phyloP scores from a whole-genome alignment of 2,329 filamentous ascomycete genomes.

The Seiridium cupressi region DNA sequence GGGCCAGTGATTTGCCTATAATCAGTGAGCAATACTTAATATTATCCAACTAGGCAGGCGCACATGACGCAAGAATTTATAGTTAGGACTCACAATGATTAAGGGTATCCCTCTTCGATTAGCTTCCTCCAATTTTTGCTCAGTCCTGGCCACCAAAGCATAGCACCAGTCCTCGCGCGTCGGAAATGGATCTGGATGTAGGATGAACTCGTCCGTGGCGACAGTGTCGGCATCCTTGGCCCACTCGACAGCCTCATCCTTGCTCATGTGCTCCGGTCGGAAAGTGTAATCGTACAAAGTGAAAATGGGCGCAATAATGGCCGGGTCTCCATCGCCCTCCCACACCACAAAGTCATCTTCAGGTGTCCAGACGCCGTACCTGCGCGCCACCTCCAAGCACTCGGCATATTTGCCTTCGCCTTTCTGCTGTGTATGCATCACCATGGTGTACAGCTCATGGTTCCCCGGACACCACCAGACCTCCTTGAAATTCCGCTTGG shows the following conservation, averaged over 20 bases:
- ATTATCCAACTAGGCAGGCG: not conserved
- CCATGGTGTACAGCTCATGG: slow-evolving; percentile 55
- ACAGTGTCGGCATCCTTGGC: slow-evolving; percentile 32
- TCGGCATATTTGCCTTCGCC: slow-evolving; percentile 54
- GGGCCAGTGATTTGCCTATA: slow-evolving; percentile 32
- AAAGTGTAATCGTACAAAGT: slow-evolving; percentile 61
- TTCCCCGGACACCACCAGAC: slow-evolving; percentile 59
- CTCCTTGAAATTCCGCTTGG: slow-evolving; percentile 26
- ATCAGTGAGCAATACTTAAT: not conserved
- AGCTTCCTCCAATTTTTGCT: slow-evolving; percentile 26
- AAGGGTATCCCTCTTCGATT: slow-evolving; percentile 18
- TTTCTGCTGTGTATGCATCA: slow-evolving; percentile 29
- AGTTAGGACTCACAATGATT: slow-evolving; percentile 20
- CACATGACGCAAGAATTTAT: not conserved
- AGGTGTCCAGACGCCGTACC: slow-evolving; percentile 51
- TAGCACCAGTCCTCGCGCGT: slow-evolving; percentile 33
- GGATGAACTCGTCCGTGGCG: slow-evolving; percentile 35
- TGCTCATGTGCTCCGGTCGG: slow-evolving; percentile 44
- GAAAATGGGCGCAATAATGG: slow-evolving; percentile 53
- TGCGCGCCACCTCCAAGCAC: slow-evolving; percentile 50
- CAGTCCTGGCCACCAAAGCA: slow-evolving; percentile 23
- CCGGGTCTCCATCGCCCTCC: slow-evolving; percentile 34
- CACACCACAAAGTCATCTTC: slow-evolving; percentile 54
- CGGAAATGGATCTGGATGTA: slow-evolving; percentile 32
- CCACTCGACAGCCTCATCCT: slow-evolving; percentile 41